Evolutionary conservation across 495 filamentous ascomycete species (phyloP).

Genomic region (Penicillium bovifimosum): DNA sequence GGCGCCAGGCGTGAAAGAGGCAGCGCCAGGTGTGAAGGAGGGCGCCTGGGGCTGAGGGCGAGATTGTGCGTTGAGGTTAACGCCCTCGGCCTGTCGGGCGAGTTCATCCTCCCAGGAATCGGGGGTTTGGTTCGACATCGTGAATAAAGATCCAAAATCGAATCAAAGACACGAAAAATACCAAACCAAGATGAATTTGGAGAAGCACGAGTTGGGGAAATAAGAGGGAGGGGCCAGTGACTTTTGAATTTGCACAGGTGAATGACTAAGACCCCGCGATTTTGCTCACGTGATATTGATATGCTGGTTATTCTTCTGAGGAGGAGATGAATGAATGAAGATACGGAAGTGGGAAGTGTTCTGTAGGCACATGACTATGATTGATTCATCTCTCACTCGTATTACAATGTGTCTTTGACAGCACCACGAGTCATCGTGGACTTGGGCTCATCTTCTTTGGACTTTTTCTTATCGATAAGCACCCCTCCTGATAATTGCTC

Average conservation of each 20-base stretch:
- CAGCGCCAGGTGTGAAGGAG: constrained; percentile 57
- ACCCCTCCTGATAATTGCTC: constrained; percentile 18
- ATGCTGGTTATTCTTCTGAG: background rate
- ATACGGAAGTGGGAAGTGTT: background rate
- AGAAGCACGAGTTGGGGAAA: constrained; percentile 8
- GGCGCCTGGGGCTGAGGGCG: constrained; percentile 60
- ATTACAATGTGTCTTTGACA: background rate
- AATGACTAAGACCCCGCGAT: constrained; percentile 40
- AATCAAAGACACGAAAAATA: constrained; percentile 24
- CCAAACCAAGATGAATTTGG: constrained; percentile 17
- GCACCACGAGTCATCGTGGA: background rate
- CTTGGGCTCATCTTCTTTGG: constrained; percentile 1
- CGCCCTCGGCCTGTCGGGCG: constrained; percentile 77
- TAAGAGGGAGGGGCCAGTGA: constrained; percentile 17
- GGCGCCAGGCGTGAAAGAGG: constrained; percentile 75
- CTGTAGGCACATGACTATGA: background rate
- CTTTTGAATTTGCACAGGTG: constrained; percentile 31
- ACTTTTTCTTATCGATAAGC: constrained; percentile 38
- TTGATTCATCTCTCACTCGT: background rate
- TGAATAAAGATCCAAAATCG: constrained; percentile 26
- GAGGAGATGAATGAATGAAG: background rate
- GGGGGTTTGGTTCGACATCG: constrained; percentile 71
- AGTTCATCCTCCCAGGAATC: constrained; percentile 97
- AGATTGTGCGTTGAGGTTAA: constrained; percentile 73
- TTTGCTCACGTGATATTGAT: constrained; percentile 18